phyloP scores from a whole-genome alignment of 225 moss, liverwort and hornwort species.

The Bryum argenteum region DNA sequence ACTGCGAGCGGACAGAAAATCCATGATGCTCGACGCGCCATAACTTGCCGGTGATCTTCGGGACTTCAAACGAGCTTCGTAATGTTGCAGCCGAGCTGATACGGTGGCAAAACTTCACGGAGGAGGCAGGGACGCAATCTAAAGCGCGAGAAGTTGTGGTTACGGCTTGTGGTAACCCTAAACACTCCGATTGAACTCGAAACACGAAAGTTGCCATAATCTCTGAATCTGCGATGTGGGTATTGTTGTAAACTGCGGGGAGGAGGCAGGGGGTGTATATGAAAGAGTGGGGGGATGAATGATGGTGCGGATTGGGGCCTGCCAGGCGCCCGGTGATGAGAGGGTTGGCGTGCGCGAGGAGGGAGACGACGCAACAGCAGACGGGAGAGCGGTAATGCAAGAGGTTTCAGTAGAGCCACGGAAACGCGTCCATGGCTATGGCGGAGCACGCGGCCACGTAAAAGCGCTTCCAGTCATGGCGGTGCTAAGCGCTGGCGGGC shows the following conservation, averaged over 20 bases:
- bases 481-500: slow-evolving; percentile 13
- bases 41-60: slow-evolving; percentile 16
- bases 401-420: slow-evolving; percentile 22
- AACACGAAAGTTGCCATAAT: slow-evolving; percentile 59
- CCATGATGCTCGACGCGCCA: slow-evolving; percentile 40
- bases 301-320: not conserved
- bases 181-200: slow-evolving; percentile 44
- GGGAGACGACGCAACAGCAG: slow-evolving; percentile 6
- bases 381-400: not conserved
- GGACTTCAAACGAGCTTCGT: slow-evolving; percentile 27
- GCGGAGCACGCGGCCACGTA: slow-evolving; percentile 35
- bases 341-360: slow-evolving; percentile 32
- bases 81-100: slow-evolving; percentile 32
- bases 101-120: slow-evolving; percentile 20
- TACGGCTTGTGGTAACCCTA: slow-evolving; percentile 53
- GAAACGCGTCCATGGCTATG: slow-evolving; percentile 30
- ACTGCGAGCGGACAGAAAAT: slow-evolving; percentile 54
- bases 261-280: not conserved
- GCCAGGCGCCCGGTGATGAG: slow-evolving; percentile 22
- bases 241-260: not conserved
- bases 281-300: not conserved
- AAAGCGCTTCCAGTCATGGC: slow-evolving; percentile 24
- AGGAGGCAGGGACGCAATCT: slow-evolving; percentile 37
- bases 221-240: no score
- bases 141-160: slow-evolving; percentile 45